Conservation (phyloP, 805 yeast genomes). For the Suhomyces prunicola region DNA sequence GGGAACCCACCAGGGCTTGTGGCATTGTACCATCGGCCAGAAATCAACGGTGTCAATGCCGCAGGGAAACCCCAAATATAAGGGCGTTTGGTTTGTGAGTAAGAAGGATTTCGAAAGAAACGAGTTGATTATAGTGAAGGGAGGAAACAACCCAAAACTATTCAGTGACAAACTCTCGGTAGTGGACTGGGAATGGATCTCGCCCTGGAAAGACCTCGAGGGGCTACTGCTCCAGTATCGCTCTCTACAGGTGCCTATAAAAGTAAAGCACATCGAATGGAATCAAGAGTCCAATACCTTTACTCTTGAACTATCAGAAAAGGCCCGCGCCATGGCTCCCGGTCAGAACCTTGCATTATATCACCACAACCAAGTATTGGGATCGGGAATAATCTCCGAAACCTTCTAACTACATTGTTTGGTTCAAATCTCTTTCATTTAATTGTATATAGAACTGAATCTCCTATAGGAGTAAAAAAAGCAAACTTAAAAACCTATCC, state of each 20-base stretch:
- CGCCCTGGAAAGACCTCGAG: constrained; percentile 5
- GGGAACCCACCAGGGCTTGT: constrained; percentile 82
- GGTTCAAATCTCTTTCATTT: not conserved
- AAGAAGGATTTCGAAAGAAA: constrained; percentile 63
- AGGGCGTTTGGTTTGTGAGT: constrained; percentile 85
- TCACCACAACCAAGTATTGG: constrained; percentile 61
- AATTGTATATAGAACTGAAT: not conserved
- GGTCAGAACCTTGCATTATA: constrained; percentile 86
- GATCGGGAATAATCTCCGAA: constrained; percentile 36
- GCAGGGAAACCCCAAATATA: constrained; percentile 72
- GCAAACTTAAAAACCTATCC: not conserved
- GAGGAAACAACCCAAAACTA: constrained; percentile 56
- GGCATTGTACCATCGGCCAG: constrained; percentile 97
- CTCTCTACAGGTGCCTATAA: constrained; percentile 63
- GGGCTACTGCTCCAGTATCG: constrained; percentile 58
- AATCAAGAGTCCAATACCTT: constrained; percentile 13
- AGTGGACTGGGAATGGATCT: constrained; percentile 47
- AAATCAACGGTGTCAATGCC: constrained; percentile 79
- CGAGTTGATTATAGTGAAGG: constrained; percentile 76
- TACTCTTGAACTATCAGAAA: constrained; percentile 38
- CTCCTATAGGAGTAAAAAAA: not conserved
- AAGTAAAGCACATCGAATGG: constrained; percentile 20
- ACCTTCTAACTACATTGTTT: not conserved
- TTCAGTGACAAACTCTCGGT: constrained; percentile 44
- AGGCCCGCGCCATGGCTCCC: constrained; percentile 76